Evolutionary conservation across 2,329 filamentous ascomycete genomes (phyloP).

Genomic region (Calonectria pauciramosa): DNA sequence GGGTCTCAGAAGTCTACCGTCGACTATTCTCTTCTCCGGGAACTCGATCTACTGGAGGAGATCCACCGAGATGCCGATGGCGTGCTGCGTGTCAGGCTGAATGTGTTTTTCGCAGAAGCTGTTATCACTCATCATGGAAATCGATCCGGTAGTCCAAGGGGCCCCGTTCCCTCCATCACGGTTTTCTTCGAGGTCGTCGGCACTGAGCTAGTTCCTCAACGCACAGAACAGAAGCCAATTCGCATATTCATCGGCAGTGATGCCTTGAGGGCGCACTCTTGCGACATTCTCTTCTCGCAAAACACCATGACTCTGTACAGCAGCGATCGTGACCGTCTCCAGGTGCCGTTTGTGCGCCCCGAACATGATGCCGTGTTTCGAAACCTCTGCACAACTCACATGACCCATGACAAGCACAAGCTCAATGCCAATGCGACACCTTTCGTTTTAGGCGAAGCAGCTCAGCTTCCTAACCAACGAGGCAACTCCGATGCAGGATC

Average conservation of each 20-base stretch:
- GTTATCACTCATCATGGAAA: constrained; percentile 83
- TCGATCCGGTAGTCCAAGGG: constrained; percentile 78
- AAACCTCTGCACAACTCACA: constrained; percentile 75
- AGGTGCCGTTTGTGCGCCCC: constrained; percentile 91
- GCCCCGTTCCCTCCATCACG: constrained; percentile 79
- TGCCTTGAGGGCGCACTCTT: constrained; percentile 85
- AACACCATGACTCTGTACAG: constrained; percentile 91
- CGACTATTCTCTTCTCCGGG: constrained; percentile 79
- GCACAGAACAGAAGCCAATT: constrained; percentile 70
- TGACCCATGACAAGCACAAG: constrained; percentile 68
- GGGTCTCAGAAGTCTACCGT: constrained; percentile 92
- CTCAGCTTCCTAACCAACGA: constrained; percentile 36
- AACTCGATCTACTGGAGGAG: constrained; percentile 78
- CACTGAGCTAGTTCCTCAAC: constrained; percentile 57
- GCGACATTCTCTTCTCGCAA: constrained; percentile 91
- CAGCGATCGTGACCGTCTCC: constrained; percentile 87
- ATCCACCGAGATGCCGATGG: constrained; percentile 77
- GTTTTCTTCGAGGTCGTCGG: constrained; percentile 83
- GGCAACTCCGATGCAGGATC: constrained; percentile 28
- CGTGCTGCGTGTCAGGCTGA: constrained; percentile 77
- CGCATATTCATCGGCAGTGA: constrained; percentile 94
- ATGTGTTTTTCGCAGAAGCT: constrained; percentile 92
- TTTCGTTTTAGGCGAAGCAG: constrained; percentile 55
- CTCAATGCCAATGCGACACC: constrained; percentile 67
- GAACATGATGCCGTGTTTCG: constrained; percentile 89